These are phyloP conservation scores for Pichia membranifaciens DNA, from an alignment of 805 yeast species.

Conservation along the genomic window DNA sequence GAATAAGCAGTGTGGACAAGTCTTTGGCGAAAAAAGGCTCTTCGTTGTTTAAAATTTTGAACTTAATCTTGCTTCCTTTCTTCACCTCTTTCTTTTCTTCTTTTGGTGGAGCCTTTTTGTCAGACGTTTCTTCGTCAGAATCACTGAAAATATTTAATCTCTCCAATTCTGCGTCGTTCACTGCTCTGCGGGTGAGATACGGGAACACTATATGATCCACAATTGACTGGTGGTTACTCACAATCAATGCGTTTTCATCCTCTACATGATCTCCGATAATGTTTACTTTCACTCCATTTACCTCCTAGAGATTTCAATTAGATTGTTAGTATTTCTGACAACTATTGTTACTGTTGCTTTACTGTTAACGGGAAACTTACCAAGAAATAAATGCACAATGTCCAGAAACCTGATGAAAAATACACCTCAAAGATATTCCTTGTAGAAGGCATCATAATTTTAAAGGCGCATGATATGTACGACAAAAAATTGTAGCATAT, in stretches of 20 bases:
- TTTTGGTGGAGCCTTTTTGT: neutral
- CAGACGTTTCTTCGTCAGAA: slow-evolving; percentile 7
- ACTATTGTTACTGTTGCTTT: too few relatives aligned
- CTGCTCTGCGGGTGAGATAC: slow-evolving; percentile 31
- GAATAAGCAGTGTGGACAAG: slow-evolving; percentile 28
- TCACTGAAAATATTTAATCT: neutral
- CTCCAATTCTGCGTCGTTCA: neutral
- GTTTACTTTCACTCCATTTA: slow-evolving; percentile 34
- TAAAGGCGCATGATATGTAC: slow-evolving; percentile 15
- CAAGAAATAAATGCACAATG: slow-evolving; percentile 26
- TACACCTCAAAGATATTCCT: slow-evolving; percentile 17
- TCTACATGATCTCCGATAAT: slow-evolving; percentile 40
- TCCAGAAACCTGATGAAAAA: slow-evolving; percentile 30
- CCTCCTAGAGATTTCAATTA: slow-evolving; percentile 22
- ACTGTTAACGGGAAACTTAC: slow-evolving; percentile 12
- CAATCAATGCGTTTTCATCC: slow-evolving; percentile 31
- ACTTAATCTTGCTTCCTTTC: neutral
- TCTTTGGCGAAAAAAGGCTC: slow-evolving; percentile 23
- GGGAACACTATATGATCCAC: slow-evolving; percentile 58
- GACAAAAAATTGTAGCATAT: slow-evolving; percentile 16
- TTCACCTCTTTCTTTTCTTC: slow-evolving; percentile 3
- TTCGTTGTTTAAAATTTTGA: slow-evolving; percentile 3
- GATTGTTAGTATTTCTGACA: slow-evolving; percentile 9
- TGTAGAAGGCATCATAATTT: slow-evolving; percentile 21
- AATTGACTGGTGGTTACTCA: slow-evolving; percentile 61